Evolutionary conservation across 2,329 filamentous ascomycete species (phyloP).

Genomic region (Neonectria punicea): DNA sequence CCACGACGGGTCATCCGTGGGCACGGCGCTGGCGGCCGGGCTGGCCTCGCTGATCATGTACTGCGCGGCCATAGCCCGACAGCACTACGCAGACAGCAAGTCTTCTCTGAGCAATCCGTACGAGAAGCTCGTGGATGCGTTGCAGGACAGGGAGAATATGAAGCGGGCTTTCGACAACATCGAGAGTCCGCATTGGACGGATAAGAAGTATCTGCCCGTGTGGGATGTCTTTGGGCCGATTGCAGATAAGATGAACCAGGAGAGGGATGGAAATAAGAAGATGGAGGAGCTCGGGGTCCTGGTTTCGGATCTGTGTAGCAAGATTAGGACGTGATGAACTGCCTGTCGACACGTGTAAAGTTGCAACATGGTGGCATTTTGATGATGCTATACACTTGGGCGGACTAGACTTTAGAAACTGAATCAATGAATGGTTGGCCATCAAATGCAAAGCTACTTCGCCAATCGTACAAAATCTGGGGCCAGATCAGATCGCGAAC

Average conservation of each 20-base stretch:
- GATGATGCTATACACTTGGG: too few species aligned
- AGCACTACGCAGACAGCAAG: neutral
- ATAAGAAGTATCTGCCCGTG: neutral
- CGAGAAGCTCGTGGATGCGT: neutral
- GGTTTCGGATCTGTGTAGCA: neutral
- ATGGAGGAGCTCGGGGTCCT: neutral
- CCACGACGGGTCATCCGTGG: slow-evolving; percentile 39
- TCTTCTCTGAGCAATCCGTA: neutral
- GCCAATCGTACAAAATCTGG: too few species aligned
- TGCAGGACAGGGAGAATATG: neutral
- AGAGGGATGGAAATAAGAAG: neutral
- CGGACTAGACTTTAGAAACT: too few species aligned
- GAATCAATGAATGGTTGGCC: too few species aligned
- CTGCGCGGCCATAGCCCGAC: slow-evolving; percentile 22
- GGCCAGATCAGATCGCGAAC: too few species aligned
- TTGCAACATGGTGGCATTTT: too few species aligned
- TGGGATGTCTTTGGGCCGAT: neutral
- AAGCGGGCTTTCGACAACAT: neutral
- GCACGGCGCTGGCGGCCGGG: slow-evolving; percentile 46
- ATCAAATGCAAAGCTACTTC: too few species aligned
- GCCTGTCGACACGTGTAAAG: too few species aligned
- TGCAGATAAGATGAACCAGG: neutral
- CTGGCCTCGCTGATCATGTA: slow-evolving; percentile 47
- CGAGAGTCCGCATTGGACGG: neutral
- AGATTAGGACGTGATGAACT: neutral